phyloP scores from a whole-genome alignment of 306 rosid genomes.

The Cyamopsis tetragonoloba region DNA sequence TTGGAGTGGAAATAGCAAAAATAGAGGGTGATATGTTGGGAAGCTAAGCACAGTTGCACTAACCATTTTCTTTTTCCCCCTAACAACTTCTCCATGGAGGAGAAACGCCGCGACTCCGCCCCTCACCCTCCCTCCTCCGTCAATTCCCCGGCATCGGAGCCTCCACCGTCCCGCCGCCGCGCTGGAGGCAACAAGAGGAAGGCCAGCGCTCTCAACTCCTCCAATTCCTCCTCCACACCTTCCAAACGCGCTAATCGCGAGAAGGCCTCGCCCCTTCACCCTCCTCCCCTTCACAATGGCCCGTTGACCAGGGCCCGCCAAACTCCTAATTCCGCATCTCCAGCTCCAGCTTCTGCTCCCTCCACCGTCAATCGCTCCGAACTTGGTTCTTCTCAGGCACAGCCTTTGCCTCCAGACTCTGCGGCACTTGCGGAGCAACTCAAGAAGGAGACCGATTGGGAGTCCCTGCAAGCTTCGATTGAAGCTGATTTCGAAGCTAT shows the following conservation, averaged over 20 bases:
- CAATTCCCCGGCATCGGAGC: slow-evolving; percentile 60
- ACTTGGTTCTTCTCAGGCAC: slow-evolving; percentile 12
- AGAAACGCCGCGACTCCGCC: slow-evolving; percentile 62
- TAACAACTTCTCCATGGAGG: slow-evolving; percentile 51
- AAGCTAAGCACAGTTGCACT: slow-evolving; percentile 6
- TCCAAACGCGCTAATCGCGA: slow-evolving; percentile 85
- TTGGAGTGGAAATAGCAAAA: slow-evolving; percentile 13
- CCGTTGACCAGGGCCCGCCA: slow-evolving; percentile 91
- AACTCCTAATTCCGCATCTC: slow-evolving; percentile 40
- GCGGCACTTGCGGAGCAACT: slow-evolving; percentile 42
- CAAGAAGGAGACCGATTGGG: slow-evolving; percentile 53
- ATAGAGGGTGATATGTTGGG: background rate
- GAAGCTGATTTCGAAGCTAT: slow-evolving; percentile 70
- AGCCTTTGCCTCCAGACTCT: slow-evolving; percentile 23
- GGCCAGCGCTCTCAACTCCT: slow-evolving; percentile 35
- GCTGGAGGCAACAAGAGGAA: slow-evolving; percentile 74
- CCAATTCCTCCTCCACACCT: slow-evolving; percentile 53
- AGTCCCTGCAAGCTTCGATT: slow-evolving; percentile 61
- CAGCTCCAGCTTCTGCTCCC: slow-evolving; percentile 19
- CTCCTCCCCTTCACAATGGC: slow-evolving; percentile 69
- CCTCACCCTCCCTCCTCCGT: slow-evolving; percentile 34
- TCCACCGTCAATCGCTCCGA: slow-evolving; percentile 38
- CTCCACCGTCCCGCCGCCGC: slow-evolving; percentile 62
- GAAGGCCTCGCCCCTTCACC: slow-evolving; percentile 48
- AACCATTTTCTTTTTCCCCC: background rate